A percentile compares a stretch with the other conserved stretches of the same genome.
These are phyloP conservation scores for Fusarium albosuccineum DNA, from an alignment of 2,329 filamentous ascomycete species.

Conservation along the genomic window DNA sequence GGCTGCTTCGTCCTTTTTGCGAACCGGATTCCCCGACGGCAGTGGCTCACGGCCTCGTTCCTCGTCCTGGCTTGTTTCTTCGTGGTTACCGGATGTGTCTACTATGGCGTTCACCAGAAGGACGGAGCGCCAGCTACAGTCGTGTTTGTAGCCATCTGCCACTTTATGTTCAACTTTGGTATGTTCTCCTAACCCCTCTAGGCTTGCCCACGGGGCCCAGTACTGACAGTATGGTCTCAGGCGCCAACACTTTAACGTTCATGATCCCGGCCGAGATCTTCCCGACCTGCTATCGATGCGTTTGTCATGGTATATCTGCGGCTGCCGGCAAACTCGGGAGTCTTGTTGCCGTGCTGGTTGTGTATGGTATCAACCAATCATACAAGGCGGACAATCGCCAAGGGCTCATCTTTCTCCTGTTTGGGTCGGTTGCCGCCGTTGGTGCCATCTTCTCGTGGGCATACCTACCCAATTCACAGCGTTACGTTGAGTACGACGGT, in stretches of 20 bases:
- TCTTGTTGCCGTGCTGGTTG: slow-evolving; percentile 64
- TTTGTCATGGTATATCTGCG: slow-evolving; percentile 72
- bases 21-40: slow-evolving; percentile 61
- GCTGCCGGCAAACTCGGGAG: slow-evolving; percentile 71
- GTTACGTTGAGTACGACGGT: slow-evolving; percentile 54
- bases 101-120: slow-evolving; percentile 61
- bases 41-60: slow-evolving; percentile 65
- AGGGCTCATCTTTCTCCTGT: slow-evolving; percentile 64
- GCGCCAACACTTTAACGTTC: slow-evolving; percentile 73
- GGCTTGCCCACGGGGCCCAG: neutral
- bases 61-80: slow-evolving; percentile 61
- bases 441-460: slow-evolving; percentile 66
- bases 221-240: slow-evolving; percentile 44
- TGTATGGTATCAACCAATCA: slow-evolving; percentile 63
- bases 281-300: slow-evolving; percentile 72
- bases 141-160: slow-evolving; percentile 64
- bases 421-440: slow-evolving; percentile 62
- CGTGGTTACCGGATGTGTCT: slow-evolving; percentile 63
- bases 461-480: slow-evolving; percentile 63
- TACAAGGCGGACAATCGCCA: slow-evolving; percentile 59
- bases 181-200: slow-evolving; percentile 21
- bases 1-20: slow-evolving; percentile 62
- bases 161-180: slow-evolving; percentile 70
- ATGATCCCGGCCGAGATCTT: slow-evolving; percentile 75
- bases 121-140: slow-evolving; percentile 60